phyloP scores from a whole-genome alignment of 1,284 basidiomycete species.

The Ceratobasidium sp. region DNA sequence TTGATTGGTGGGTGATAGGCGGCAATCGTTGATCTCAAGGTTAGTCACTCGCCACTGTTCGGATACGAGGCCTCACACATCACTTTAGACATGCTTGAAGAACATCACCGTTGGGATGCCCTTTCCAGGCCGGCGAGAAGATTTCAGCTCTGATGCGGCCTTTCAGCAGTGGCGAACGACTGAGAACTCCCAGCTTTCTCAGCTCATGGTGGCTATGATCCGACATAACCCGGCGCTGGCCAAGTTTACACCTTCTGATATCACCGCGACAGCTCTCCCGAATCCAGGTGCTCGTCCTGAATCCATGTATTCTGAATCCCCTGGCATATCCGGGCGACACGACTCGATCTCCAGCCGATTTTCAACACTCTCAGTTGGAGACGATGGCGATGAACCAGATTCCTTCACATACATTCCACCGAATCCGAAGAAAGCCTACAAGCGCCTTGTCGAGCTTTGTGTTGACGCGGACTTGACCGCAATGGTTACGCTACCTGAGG shows the following conservation, averaged over 20 bases:
- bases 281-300: constrained; percentile 66
- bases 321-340: constrained; percentile 63
- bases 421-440: constrained; percentile 88
- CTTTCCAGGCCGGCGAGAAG: constrained; percentile 88
- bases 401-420: constrained; percentile 92
- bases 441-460: constrained; percentile 85
- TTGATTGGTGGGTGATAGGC: constrained; percentile 65
- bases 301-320: constrained; percentile 66
- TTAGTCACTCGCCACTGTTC: constrained; percentile 55
- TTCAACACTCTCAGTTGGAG: constrained; percentile 68
- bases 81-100: constrained; percentile 84
- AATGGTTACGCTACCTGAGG: constrained; percentile 92
- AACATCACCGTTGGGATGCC: constrained; percentile 88
- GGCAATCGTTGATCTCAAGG: constrained; percentile 87
- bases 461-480: constrained; percentile 89
- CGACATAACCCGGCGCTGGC: constrained; percentile 89
- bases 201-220: constrained; percentile 91
- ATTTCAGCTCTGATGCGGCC: constrained; percentile 85
- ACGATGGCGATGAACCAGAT: constrained; percentile 76
- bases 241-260: constrained; percentile 77
- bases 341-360: constrained; percentile 75
- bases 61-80: background rate
- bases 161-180: constrained; percentile 88
- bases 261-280: constrained; percentile 60
- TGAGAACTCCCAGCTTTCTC: constrained; percentile 89